Conservation (phyloP, 768 basidiomycete species). For the Tremella yokohamensis region DNA sequence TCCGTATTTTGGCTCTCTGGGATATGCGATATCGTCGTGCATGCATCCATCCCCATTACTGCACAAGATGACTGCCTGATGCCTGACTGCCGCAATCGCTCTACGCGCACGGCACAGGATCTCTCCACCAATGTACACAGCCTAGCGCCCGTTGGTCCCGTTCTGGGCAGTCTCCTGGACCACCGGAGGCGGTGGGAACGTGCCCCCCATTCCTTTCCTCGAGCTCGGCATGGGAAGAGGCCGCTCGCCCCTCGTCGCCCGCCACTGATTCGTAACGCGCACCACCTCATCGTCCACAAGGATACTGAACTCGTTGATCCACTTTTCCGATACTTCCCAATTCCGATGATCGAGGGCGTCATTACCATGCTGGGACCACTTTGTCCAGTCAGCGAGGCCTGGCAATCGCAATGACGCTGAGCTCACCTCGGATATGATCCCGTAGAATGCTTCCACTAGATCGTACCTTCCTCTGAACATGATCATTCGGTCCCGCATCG, state of each 20-base stretch:
- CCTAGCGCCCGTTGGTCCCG: no score
- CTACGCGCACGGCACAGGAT: no score
- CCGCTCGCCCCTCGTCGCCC: constrained; percentile 40
- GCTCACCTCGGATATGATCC: constrained; percentile 64
- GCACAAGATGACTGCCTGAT: no score
- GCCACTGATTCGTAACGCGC: constrained; percentile 77
- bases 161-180: no score
- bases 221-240: no score
- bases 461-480: constrained; percentile 66
- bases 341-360: constrained; percentile 84
- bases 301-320: constrained; percentile 80
- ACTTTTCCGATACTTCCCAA: constrained; percentile 83
- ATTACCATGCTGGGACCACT: constrained; percentile 70
- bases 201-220: no score
- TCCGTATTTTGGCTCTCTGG: no score
- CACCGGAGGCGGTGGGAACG: no score
- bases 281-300: constrained; percentile 72
- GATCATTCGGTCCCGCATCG: constrained; percentile 86
- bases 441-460: constrained; percentile 72
- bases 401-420: neutral
- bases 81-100: no score
- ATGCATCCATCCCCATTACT: no score
- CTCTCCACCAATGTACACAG: no score
- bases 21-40: no score
- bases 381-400: constrained; percentile 9